These are phyloP conservation scores for Penicillium desertorum DNA, from an alignment of 495 filamentous ascomycete genomes.

Conservation along the genomic window DNA sequence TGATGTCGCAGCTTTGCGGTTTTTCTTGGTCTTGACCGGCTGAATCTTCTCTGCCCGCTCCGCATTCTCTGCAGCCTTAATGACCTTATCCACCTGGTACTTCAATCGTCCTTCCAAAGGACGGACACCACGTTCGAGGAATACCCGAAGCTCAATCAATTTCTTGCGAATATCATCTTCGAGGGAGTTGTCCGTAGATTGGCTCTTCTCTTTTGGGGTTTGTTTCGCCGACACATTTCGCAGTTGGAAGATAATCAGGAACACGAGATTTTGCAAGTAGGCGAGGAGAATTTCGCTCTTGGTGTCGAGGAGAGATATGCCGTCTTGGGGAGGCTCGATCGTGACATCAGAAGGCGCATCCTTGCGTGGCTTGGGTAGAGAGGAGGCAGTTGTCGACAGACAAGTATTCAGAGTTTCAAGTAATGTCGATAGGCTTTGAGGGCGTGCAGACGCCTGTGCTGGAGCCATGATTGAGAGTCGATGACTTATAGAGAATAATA, in stretches of 20 bases:
- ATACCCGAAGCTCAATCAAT: conserved; percentile 79
- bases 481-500: conserved; percentile 9
- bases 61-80: conserved; percentile 80
- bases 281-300: conserved; percentile 96
- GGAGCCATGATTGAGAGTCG: conserved; percentile 29
- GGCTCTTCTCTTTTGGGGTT: conserved; percentile 27
- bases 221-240: conserved; percentile 46
- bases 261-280: conserved; percentile 92
- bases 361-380: conserved; percentile 53
- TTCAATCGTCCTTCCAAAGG: conserved; percentile 83
- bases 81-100: conserved; percentile 86
- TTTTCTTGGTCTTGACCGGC: conserved; percentile 32
- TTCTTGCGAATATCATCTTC: conserved; percentile 71
- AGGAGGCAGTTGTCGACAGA: conserved; percentile 57
- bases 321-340: conserved; percentile 68
- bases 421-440: conserved; percentile 49
- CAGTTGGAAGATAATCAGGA: conserved; percentile 80
- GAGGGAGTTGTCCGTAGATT: conserved; percentile 30
- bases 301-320: conserved; percentile 88
- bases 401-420: conserved; percentile 64
- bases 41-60: conserved; percentile 42
- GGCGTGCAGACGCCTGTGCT: conserved; percentile 26
- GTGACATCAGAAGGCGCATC: conserved; percentile 39
- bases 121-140: conserved; percentile 84
- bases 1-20: conserved; percentile 21